Conservation (phyloP, 441 rosid genomes). For the Rhodomyrtus psidioides region DNA sequence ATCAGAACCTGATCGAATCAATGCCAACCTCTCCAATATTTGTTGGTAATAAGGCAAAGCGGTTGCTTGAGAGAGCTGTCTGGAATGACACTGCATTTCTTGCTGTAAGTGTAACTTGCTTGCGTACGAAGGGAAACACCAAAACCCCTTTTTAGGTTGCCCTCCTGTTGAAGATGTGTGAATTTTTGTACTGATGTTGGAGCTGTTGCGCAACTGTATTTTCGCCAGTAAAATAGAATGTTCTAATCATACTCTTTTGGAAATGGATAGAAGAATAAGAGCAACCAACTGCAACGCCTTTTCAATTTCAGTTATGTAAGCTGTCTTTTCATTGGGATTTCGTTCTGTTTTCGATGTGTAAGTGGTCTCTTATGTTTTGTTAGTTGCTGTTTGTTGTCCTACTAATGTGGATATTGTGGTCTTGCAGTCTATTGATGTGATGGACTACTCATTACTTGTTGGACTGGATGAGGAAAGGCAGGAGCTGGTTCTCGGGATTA, state of each 20-base stretch:
- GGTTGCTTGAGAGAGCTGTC: conserved; percentile 16
- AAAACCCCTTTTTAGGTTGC: neutral
- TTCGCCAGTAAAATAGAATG: neutral
- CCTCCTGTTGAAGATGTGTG: neutral
- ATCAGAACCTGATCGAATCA: conserved; percentile 11
- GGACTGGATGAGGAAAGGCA: conserved; percentile 11
- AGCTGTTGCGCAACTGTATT: neutral
- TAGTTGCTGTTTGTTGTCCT: neutral
- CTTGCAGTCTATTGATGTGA: conserved; percentile 12
- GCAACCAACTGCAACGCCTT: neutral
- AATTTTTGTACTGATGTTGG: neutral
- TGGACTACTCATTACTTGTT: conserved; percentile 16
- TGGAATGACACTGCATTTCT: conserved; percentile 17
- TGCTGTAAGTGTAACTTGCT: conserved; percentile 3
- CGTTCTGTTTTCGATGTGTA: neutral
- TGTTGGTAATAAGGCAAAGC: conserved; percentile 11
- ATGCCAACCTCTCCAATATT: conserved; percentile 11
- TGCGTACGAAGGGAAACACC: neutral
- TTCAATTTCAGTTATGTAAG: neutral
- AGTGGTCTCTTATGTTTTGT: neutral
- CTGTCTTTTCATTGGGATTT: neutral
- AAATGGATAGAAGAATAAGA: neutral
- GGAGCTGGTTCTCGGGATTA: conserved; percentile 12
- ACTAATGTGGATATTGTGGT: neutral
- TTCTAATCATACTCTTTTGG: neutral